Evolutionary conservation across 2,329 filamentous ascomycete genomes (phyloP).

Genomic region (Bipolaris cookei): DNA sequence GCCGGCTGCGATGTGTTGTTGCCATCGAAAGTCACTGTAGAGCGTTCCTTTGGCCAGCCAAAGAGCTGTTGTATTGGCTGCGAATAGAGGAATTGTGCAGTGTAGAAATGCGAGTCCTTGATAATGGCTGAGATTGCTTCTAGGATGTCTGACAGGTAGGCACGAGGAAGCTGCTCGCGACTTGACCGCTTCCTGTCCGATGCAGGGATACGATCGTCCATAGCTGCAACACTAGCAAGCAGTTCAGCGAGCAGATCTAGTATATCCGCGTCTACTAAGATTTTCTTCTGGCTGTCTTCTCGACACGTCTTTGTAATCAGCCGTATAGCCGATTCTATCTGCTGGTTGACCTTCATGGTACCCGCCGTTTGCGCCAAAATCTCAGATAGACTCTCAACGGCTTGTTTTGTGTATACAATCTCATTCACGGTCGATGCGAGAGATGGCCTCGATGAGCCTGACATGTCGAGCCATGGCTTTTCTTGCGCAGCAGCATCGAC

Average conservation of each 20-base stretch:
- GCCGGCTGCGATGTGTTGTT: constrained; percentile 21
- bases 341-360: constrained; percentile 62
- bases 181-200: constrained; percentile 24
- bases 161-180: constrained; percentile 49
- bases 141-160: constrained; percentile 72
- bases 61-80: constrained; percentile 47
- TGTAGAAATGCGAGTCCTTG: constrained; percentile 77
- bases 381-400: constrained; percentile 67
- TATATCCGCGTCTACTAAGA: constrained; percentile 74
- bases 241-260: constrained; percentile 79
- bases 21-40: constrained; percentile 27
- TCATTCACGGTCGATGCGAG: constrained; percentile 43
- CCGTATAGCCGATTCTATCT: constrained; percentile 66
- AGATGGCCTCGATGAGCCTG: constrained; percentile 63
- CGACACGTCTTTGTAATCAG: constrained; percentile 69
- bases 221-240: constrained; percentile 57
- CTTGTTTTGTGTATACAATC: constrained; percentile 65
- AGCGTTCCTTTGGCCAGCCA: constrained; percentile 37
- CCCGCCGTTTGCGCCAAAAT: constrained; percentile 68
- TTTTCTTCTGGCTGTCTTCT: constrained; percentile 71
- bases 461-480: constrained; percentile 57
- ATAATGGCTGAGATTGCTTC: constrained; percentile 80
- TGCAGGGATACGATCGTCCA: constrained; percentile 31
- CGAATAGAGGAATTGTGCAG: constrained; percentile 64
- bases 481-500: constrained; percentile 68